These are phyloP conservation scores for Oidiodendron maius DNA, from an alignment of 495 filamentous ascomycete genomes.

Conservation along the genomic window DNA sequence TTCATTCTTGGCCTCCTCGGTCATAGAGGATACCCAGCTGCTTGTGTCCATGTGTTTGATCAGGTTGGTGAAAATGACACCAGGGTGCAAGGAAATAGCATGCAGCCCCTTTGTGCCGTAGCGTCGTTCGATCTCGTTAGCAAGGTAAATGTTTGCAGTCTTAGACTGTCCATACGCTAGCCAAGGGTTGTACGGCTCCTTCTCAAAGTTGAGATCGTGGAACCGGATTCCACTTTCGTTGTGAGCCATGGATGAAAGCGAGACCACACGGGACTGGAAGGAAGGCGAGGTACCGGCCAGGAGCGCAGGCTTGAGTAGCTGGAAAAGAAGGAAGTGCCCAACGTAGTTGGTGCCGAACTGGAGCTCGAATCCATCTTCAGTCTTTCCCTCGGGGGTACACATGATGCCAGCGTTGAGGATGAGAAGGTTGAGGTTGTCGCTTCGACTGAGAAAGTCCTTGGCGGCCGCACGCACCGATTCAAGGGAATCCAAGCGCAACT, in stretches of 20 bases:
- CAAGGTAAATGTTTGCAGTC: conserved; percentile 42
- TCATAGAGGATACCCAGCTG: too few relatives aligned
- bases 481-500: conserved; percentile 27
- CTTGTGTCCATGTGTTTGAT: too few relatives aligned
- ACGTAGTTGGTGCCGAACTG: too few relatives aligned
- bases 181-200: conserved; percentile 24
- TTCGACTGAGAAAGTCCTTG: conserved; percentile 14
- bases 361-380: conserved; percentile 58
- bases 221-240: conserved; percentile 33
- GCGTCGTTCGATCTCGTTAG: conserved; percentile 34
- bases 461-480: conserved; percentile 23
- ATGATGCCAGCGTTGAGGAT: conserved; percentile 58
- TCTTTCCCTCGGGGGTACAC: conserved; percentile 35
- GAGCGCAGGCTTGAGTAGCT: conserved; percentile 53
- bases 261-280: conserved; percentile 28
- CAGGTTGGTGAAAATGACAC: conserved; percentile 1
- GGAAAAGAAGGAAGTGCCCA: conserved; percentile 60
- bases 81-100: conserved; percentile 1
- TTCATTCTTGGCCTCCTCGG: too few relatives aligned
- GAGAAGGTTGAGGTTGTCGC: conserved; percentile 38
- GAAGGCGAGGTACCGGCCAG: conserved; percentile 35
- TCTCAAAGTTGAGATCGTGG: conserved; percentile 30
- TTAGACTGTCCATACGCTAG: conserved; percentile 44
- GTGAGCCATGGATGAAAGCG: conserved; percentile 32
- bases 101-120: conserved; percentile 18